Evolutionary conservation across 2,329 filamentous ascomycete genomes (phyloP).

Genomic region (Tolypocladium pustulatum): DNA sequence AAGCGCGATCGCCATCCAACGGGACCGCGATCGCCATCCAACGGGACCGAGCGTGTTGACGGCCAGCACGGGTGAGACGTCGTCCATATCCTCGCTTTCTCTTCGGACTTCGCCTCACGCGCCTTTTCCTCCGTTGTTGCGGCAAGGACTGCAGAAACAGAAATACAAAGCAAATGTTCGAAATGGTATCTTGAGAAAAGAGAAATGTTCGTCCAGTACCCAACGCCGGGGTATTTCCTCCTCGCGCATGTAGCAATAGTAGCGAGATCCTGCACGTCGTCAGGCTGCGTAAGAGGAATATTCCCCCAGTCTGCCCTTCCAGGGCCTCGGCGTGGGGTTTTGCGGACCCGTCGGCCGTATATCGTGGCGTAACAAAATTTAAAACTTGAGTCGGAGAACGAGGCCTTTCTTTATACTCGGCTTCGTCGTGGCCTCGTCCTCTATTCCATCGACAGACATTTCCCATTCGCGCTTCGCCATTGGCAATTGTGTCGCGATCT

Average conservation of each 20-base stretch:
- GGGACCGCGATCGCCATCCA: not conserved
- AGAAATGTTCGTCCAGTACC: not conserved
- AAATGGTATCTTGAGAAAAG: not conserved
- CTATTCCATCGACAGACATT: constrained; percentile 44
- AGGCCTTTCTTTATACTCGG: not conserved
- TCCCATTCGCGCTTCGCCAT: constrained; percentile 48
- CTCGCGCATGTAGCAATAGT: not conserved
- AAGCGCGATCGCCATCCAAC: no score
- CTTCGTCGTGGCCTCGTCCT: constrained; percentile 8
- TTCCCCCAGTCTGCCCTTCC: no score
- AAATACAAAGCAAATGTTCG: not conserved
- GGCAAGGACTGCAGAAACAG: not conserved
- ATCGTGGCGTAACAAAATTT: not conserved
- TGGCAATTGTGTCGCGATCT: constrained; percentile 24
- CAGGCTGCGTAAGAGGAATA: not conserved
- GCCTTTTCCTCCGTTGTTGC: not conserved
- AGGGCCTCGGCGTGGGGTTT: not conserved
- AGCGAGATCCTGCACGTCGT: not conserved
- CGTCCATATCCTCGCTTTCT: not conserved
- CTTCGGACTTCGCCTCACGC: no score
- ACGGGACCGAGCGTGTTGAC: not conserved
- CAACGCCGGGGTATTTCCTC: constrained; percentile 1
- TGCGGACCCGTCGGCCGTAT: not conserved
- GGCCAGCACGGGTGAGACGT: not conserved
- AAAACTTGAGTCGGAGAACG: constrained; percentile 2